These are phyloP conservation scores for Diplosphaera chodatii DNA, from an alignment of 139 green algal species.

Conservation along the genomic window DNA sequence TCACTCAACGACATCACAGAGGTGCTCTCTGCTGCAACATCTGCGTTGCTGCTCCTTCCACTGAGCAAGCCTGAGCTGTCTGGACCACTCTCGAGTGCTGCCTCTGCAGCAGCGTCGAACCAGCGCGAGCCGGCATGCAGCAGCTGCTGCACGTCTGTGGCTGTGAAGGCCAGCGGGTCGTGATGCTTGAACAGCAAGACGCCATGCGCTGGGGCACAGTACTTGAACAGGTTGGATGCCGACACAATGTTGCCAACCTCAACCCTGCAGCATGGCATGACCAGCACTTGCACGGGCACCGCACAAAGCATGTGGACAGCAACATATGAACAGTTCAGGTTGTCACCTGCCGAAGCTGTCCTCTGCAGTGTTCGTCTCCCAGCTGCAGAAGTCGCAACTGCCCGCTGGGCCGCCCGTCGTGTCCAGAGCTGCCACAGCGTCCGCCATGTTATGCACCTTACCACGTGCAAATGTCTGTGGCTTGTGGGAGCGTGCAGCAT, in stretches of 20 bases:
- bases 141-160: slow-evolving; percentile 47
- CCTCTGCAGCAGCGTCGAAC: slow-evolving; percentile 28
- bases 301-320: too few relatives aligned
- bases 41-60: background rate
- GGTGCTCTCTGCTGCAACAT: background rate
- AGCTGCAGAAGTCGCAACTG: slow-evolving; percentile 71
- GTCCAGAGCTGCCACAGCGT: slow-evolving; percentile 33
- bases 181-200: slow-evolving; percentile 79
- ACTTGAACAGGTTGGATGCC: slow-evolving; percentile 85
- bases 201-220: slow-evolving; percentile 61
- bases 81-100: too few relatives aligned
- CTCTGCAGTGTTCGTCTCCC: slow-evolving; percentile 49
- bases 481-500: slow-evolving; percentile 55
- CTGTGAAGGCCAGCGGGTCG: slow-evolving; percentile 62
- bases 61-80: too few relatives aligned
- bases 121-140: slow-evolving; percentile 43
- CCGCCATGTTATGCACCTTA: slow-evolving; percentile 1
- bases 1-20: too few relatives aligned
- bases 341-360: slow-evolving; percentile 49
- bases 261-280: too few relatives aligned
- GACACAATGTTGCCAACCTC: slow-evolving; percentile 54
- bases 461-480: slow-evolving; percentile 54
- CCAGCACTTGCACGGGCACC: too few relatives aligned
- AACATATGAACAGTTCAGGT: too few relatives aligned
- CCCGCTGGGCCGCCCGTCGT: background rate